Base-by-base conservation (phyloP, 495 filamentous ascomycete species). In the Ramalina intermedia region DNA sequence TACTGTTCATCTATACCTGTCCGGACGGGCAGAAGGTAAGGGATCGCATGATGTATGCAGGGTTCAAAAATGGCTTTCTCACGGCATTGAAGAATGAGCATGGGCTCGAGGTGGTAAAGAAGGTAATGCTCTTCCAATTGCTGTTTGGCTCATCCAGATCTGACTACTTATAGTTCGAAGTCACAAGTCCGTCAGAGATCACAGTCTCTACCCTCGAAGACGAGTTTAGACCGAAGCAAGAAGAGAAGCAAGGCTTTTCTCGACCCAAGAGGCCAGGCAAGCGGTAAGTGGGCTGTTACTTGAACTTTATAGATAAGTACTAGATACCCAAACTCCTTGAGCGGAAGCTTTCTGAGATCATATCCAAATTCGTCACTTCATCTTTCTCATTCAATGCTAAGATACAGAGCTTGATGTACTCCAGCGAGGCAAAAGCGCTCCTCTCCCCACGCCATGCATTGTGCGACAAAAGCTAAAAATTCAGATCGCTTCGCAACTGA, bases 1-100 rank as follows among this genome's bases (percentile, higher is more conserved):
- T 96, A 29, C 71, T 96, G 26, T 98, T 96, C 69, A 81, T 96
- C 58, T 96, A 95, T 65, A 95, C 88, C 6, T 96, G 90, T 58
- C 91, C 91, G 4, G 71, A 74, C 3, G 76, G 66, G 4, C 78
- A 80, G 0, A 85, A 83, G 55, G 85, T 96, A 68, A 94, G 87
- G 66, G 86, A 87, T 62, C 79, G 87, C 45, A 98, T 98, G 91
- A 67, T 96, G 54, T 94, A 96, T 63, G 87, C 93, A 29, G 80
- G 85, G 33, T 84, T 84, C 55, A 85, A 86, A 59, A 74, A 75
- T 27, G 76, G 75, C 35, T 85, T 86, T 6, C 68, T 93, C 38
- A 60, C 68, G 14, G 58, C 86, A 27, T 86, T 85, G 13, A 72
- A 75, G 51, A 71, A 69, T 37, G 78, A 85, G 53, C 81, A 80